Evolutionary conservation across 805 yeast genomes (phyloP).

Genomic region (Starmerella khaoyaiensis): DNA sequence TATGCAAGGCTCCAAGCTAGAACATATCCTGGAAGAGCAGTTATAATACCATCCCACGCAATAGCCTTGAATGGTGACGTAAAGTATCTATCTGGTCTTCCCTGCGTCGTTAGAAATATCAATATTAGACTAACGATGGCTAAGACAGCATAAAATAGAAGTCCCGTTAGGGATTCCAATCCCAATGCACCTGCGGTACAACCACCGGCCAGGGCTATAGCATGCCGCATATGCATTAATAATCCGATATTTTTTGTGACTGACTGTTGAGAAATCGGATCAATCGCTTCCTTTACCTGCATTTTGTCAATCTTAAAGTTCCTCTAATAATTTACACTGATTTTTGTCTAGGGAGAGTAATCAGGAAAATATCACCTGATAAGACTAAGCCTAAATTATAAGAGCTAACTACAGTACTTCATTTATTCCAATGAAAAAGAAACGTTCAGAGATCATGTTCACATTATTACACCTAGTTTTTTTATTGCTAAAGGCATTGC

Average conservation of each 20-base stretch:
- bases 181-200: slow-evolving; percentile 43
- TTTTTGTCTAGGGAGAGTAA: background rate
- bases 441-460: no score
- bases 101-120: slow-evolving; percentile 2
- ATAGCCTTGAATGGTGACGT: slow-evolving; percentile 6
- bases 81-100: slow-evolving; percentile 6
- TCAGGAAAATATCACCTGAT: no score
- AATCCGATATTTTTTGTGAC: slow-evolving; percentile 7
- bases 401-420: no score
- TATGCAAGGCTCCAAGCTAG: slow-evolving; percentile 22
- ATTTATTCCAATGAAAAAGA: background rate
- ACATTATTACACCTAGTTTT: no score
- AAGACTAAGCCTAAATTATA: no score
- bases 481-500: no score
- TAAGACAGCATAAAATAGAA: slow-evolving; percentile 31
- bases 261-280: slow-evolving; percentile 7
- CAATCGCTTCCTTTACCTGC: slow-evolving; percentile 7
- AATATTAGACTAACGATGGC: slow-evolving; percentile 22
- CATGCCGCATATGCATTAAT: slow-evolving; percentile 30
- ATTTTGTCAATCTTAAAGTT: background rate
- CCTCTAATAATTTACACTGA: background rate
- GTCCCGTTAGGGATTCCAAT: slow-evolving; percentile 39
- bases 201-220: slow-evolving; percentile 40
- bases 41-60: slow-evolving; percentile 10
- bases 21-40: slow-evolving; percentile 18